A percentile compares a stretch with the other conserved stretches of the same genome.
phyloP scores from a whole-genome alignment of 139 green algal species.

The Desmodesmus armatus region DNA sequence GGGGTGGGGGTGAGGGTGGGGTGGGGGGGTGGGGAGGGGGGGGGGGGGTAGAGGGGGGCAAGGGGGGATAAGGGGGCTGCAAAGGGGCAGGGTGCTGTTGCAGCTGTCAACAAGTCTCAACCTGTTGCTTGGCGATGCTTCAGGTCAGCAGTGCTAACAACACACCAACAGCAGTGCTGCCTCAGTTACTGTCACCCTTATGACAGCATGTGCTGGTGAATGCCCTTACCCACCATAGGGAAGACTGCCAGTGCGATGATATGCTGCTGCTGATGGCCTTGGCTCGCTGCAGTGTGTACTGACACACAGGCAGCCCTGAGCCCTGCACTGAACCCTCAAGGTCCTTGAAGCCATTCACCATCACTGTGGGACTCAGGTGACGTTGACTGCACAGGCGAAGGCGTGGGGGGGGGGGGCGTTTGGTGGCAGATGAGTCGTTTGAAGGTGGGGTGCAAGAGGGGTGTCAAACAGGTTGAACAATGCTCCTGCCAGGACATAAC shows the following conservation, averaged over 20 bases:
- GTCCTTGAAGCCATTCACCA: slow-evolving; percentile 43
- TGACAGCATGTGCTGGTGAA: not conserved
- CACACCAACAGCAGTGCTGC: not conserved
- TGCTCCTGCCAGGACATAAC: no score
- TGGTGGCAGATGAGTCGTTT: no score
- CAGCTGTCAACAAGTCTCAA: not conserved
- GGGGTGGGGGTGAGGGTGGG: no score
- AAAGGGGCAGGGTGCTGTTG: no score
- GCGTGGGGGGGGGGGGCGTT: no score
- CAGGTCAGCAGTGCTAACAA: not conserved
- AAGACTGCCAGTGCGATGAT: slow-evolving; percentile 42
- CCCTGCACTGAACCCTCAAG: slow-evolving; percentile 33
- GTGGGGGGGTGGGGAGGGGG: no score
- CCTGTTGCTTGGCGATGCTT: not conserved
- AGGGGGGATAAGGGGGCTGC: no score
- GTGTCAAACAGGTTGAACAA: no score
- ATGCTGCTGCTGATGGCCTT: slow-evolving; percentile 1
- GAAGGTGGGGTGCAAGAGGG: no score
- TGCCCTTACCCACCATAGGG: slow-evolving; percentile 25
- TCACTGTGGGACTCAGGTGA: slow-evolving; percentile 33
- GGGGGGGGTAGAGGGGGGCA: no score
- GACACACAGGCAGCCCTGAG: slow-evolving; percentile 30
- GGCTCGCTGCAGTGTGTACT: slow-evolving; percentile 21
- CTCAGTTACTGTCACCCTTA: not conserved
- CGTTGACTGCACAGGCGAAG: not conserved